Conservation (phyloP, 192 early-diverging fungal species). For the Coemansia sp. region DNA sequence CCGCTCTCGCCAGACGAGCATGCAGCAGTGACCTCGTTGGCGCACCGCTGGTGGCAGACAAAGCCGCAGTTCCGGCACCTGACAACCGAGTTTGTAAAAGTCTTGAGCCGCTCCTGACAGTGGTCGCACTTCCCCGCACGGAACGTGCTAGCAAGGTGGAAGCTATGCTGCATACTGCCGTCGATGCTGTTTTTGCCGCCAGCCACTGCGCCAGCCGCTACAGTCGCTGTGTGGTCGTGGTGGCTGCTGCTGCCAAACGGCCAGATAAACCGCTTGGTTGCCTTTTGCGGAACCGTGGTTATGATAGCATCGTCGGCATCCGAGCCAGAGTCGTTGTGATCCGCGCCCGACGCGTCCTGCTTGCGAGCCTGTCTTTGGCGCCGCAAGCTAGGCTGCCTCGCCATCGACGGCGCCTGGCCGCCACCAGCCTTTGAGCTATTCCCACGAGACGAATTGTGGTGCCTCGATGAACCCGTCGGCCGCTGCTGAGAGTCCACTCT, state of each 20-base stretch:
- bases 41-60: constrained; percentile 56
- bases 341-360: constrained; percentile 10
- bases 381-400: constrained; percentile 31
- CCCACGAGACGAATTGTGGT: not conserved
- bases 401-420: constrained; percentile 6
- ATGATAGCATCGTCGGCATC: constrained; percentile 55
- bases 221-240: constrained; percentile 1
- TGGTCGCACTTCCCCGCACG: constrained; percentile 51
- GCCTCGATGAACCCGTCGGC: not conserved
- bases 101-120: constrained; percentile 50
- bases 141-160: constrained; percentile 48
- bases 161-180: constrained; percentile 26
- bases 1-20: constrained; percentile 19
- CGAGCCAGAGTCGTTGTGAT: constrained; percentile 42
- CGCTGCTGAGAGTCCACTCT: not conserved
- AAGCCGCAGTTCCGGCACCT: constrained; percentile 50
- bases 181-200: constrained; percentile 18
- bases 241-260: constrained; percentile 41
- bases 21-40: constrained; percentile 35
- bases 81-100: constrained; percentile 45
- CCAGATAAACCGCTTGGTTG: constrained; percentile 56
- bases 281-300: constrained; percentile 49
- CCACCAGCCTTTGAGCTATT: not conserved
- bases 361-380: constrained; percentile 34
- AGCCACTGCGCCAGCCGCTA: not conserved